A percentile compares a stretch with the other conserved stretches of the same genome.
Conservation (phyloP, 106 monocot genomes). For the Dendrobium officinale region DNA sequence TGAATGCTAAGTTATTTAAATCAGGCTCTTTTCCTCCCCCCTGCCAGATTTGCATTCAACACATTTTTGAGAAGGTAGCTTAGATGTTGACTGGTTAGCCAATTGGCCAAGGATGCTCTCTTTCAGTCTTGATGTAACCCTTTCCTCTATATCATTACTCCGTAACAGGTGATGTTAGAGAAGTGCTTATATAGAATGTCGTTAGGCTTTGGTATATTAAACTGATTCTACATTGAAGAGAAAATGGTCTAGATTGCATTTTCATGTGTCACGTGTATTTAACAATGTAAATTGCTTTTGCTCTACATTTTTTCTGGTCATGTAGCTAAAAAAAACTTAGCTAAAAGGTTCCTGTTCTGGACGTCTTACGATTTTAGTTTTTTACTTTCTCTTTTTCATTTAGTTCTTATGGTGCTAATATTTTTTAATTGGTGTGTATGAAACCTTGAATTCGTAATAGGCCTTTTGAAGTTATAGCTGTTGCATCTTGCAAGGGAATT, state of each 20-base stretch:
- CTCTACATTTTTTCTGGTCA: background rate
- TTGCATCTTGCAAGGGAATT: slow-evolving; percentile 86
- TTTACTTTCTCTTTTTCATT: background rate
- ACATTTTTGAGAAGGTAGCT: too few species aligned
- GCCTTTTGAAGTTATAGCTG: slow-evolving; percentile 80
- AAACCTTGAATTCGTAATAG: slow-evolving; percentile 26
- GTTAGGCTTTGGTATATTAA: background rate
- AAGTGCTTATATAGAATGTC: too few species aligned
- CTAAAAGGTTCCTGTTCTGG: too few species aligned
- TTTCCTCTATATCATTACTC: too few species aligned
- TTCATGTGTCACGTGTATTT: background rate
- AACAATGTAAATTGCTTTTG: background rate
- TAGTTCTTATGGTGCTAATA: background rate
- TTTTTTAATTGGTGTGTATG: background rate
- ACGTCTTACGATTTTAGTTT: background rate
- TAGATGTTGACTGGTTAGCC: too few species aligned
- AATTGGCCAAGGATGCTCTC: too few species aligned
- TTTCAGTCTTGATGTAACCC: too few species aligned
- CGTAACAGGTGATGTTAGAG: too few species aligned
- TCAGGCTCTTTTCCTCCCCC: too few species aligned
- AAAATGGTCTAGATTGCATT: background rate
- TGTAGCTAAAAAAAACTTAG: background rate
- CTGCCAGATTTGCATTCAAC: too few species aligned
- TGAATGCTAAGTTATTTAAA: too few species aligned
- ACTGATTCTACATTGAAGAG: background rate